Evolutionary conservation across 345 rosid genomes (phyloP).

Genomic region (Gossypium herbaceum): DNA sequence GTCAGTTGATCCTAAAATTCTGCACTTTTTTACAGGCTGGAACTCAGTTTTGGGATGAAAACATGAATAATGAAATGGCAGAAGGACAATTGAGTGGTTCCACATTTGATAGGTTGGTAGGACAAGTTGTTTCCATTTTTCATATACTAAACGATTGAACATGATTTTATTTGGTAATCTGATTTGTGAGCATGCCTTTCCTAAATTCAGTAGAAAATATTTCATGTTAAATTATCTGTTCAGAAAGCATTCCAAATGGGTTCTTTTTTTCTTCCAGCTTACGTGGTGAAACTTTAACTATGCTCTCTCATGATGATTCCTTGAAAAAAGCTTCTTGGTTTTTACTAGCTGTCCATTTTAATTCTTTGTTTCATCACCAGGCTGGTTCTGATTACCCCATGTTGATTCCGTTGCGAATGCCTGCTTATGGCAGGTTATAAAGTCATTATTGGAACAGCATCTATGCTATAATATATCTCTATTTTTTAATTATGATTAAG

Average conservation of each 20-base stretch:
- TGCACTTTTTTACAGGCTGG: slow-evolving; percentile 57
- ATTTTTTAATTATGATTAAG: neutral
- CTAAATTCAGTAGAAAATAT: neutral
- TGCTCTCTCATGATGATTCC: neutral
- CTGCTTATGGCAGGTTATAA: neutral
- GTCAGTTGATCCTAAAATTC: neutral
- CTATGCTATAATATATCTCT: neutral
- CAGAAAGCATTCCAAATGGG: neutral
- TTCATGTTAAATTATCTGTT: neutral
- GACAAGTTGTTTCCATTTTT: neutral
- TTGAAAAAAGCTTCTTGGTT: neutral
- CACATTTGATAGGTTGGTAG: slow-evolving; percentile 70
- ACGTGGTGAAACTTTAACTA: neutral
- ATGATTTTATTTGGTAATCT: neutral
- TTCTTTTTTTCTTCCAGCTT: neutral
- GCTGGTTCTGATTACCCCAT: neutral
- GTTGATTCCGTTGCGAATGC: neutral
- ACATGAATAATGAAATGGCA: slow-evolving; percentile 77
- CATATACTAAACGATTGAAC: neutral
- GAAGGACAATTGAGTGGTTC: slow-evolving; percentile 73
- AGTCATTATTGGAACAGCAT: neutral
- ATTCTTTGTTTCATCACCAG: neutral
- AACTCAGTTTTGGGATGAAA: slow-evolving; percentile 97
- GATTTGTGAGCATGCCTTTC: neutral
- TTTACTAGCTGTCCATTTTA: neutral